These are phyloP conservation scores for Ophiostoma ips DNA, from an alignment of 2,329 filamentous ascomycete genomes.

Conservation along the genomic window DNA sequence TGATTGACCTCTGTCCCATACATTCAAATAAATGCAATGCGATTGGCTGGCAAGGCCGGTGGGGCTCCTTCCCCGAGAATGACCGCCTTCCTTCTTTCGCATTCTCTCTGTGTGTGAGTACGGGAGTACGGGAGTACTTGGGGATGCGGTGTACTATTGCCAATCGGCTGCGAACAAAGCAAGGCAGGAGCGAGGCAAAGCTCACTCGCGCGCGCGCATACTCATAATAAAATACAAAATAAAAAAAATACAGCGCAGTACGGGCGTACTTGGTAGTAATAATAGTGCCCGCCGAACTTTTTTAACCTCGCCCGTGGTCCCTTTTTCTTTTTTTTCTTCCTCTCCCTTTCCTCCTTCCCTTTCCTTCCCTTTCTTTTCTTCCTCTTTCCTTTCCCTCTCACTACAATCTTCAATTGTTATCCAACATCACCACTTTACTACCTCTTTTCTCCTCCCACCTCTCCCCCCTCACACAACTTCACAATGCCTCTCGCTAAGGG, in stretches of 20 bases:
- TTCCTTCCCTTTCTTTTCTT: not conserved
- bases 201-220: not conserved
- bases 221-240: not conserved
- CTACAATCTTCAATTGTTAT: constrained; percentile 11
- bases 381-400: not conserved
- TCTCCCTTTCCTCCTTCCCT: not conserved
- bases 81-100: not conserved
- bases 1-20: not conserved
- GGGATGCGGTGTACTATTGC: too few relatives aligned
- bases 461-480: constrained; percentile 15
- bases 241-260: not conserved
- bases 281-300: not conserved
- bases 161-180: too few relatives aligned
- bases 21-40: constrained; percentile 9
- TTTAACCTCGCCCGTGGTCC: not conserved
- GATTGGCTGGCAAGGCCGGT: constrained; percentile 8
- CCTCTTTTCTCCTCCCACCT: constrained; percentile 11
- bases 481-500: constrained; percentile 32
- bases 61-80: not conserved
- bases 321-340: not conserved
- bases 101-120: not conserved
- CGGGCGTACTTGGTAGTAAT: not conserved
- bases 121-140: too few relatives aligned
- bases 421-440: constrained; percentile 12
- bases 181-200: not conserved